A percentile compares a stretch with the other conserved stretches of the same genome.
Conservation (phyloP, 495 filamentous ascomycete species). For the Melanomma pulvis-pyrius region DNA sequence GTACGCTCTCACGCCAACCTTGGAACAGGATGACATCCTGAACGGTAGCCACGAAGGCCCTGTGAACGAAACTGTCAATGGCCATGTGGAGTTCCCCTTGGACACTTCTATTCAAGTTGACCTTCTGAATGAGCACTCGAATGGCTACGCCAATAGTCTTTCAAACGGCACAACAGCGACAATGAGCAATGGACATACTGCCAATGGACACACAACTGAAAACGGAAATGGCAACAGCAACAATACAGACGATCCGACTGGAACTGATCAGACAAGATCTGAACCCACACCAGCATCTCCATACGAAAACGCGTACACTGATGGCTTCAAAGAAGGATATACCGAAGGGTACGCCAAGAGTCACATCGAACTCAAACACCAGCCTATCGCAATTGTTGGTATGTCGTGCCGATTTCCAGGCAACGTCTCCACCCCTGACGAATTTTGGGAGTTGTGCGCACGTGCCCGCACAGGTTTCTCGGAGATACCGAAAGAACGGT, state of each 20-base stretch:
- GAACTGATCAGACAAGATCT: not conserved
- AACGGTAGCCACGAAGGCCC: constrained; percentile 50
- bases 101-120: not conserved
- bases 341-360: constrained; percentile 48
- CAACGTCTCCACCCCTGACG: constrained; percentile 54
- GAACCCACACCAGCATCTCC: not conserved
- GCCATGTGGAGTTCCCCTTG: not conserved
- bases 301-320: not conserved
- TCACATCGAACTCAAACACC: constrained; percentile 32
- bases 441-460: constrained; percentile 61
- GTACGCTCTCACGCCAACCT: constrained; percentile 10
- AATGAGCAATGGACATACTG: not conserved
- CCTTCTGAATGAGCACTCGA: not conserved
- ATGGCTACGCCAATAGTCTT: not conserved
- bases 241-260: not conserved
- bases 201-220: not conserved
- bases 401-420: constrained; percentile 66
- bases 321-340: constrained; percentile 44
- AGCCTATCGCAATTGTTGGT: constrained; percentile 66
- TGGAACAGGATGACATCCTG: constrained; percentile 38
- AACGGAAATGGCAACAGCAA: not conserved
- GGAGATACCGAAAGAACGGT: constrained; percentile 9
- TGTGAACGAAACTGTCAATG: constrained; percentile 12
- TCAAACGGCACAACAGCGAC: not conserved
- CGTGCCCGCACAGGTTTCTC: constrained; percentile 11